A percentile compares a stretch with the other conserved stretches of the same genome.
phyloP scores from a whole-genome alignment of 345 rosid genomes.

The Pelargonium nanum region DNA sequence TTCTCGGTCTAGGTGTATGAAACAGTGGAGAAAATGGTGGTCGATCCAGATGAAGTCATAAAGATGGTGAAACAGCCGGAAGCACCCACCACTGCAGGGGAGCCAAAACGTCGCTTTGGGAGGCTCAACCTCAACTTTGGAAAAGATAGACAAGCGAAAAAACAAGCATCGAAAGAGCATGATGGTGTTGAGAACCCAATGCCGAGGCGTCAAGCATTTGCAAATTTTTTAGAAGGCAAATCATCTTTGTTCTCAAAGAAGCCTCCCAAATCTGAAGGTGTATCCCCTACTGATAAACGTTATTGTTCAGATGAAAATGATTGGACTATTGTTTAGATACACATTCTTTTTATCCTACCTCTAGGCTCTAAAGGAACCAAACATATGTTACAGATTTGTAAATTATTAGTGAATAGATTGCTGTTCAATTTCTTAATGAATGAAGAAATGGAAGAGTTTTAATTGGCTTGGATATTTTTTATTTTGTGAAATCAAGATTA shows the following conservation, averaged over 20 bases:
- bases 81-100: conserved; percentile 22
- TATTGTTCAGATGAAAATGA: conserved; percentile 33
- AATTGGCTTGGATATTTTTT: not conserved
- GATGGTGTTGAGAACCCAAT: conserved; percentile 30
- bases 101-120: conserved; percentile 47
- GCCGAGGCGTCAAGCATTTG: conserved; percentile 49
- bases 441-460: not conserved
- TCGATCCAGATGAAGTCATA: conserved; percentile 55
- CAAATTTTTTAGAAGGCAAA: conserved; percentile 71
- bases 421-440: not conserved
- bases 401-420: not conserved
- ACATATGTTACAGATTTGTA: not conserved
- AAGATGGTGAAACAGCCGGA: conserved; percentile 35
- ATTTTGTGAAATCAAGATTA: no score
- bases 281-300: conserved; percentile 17
- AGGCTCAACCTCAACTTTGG: conserved; percentile 63
- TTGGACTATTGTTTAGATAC: conserved; percentile 45
- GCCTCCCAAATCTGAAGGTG: conserved; percentile 51
- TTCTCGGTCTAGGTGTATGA: conserved; percentile 51
- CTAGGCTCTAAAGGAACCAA: no score
- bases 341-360: not conserved
- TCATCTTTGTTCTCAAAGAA: conserved; percentile 67
- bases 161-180: conserved; percentile 29
- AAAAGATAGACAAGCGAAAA: conserved; percentile 44
- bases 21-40: conserved; percentile 59